A percentile compares a stretch with the other conserved stretches of the same genome.
phyloP scores from a whole-genome alignment of 331 rosid species.

The Malus hybrid region DNA sequence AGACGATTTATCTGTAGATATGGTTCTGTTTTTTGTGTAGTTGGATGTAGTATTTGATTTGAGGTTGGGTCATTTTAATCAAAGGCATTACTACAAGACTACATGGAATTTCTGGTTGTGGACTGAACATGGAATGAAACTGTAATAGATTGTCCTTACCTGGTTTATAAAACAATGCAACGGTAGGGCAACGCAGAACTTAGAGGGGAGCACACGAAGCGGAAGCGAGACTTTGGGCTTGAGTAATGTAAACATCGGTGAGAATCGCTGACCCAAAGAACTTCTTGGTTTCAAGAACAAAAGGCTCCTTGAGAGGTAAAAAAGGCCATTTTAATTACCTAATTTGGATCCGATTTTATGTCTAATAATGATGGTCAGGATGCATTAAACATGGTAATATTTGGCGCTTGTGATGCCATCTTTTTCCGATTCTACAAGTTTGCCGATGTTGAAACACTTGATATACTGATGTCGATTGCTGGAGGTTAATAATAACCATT shows the following conservation, averaged over 20 bases:
- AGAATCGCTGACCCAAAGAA: neutral
- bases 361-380: neutral
- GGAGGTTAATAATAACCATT: neutral
- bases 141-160: neutral
- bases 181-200: neutral
- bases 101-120: neutral
- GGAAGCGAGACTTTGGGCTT: neutral
- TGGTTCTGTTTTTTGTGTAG: neutral
- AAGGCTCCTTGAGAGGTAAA: neutral
- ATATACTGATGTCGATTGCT: too few species aligned
- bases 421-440: too few species aligned
- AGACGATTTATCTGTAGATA: neutral
- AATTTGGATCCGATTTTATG: neutral
- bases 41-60: neutral
- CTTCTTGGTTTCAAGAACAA: neutral
- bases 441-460: too few species aligned
- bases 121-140: neutral
- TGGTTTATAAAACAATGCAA: neutral
- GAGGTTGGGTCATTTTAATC: neutral
- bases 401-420: neutral
- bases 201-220: neutral
- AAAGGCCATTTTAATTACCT: too few species aligned
- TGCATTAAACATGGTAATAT: slow-evolving; percentile 5
- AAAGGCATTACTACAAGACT: neutral
- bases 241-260: slow-evolving; percentile 13